These are phyloP conservation scores for Colletotrichum tropicale DNA, from an alignment of 2,329 filamentous ascomycete species.

Conservation along the genomic window DNA sequence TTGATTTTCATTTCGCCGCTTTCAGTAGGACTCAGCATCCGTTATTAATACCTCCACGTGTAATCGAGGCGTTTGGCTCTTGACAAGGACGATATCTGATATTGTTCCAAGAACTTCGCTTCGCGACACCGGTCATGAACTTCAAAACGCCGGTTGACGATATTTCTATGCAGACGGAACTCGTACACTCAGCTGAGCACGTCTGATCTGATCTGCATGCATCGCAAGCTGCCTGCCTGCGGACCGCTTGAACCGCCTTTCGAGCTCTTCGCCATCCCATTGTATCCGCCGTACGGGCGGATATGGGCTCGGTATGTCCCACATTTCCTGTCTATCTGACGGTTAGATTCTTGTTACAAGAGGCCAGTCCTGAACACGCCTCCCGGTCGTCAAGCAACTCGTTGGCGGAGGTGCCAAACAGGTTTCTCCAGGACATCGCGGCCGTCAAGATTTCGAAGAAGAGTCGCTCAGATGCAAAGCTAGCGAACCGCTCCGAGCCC, in stretches of 20 bases:
- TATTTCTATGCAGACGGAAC: not conserved
- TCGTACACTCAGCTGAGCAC: not conserved
- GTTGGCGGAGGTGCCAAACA: not conserved
- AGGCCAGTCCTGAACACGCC: not conserved
- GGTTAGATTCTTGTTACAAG: not conserved
- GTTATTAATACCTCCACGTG: no score
- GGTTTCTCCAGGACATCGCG: fast-evolving
- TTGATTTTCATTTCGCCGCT: no score
- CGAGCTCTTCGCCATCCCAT: not conserved
- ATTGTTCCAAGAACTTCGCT: not conserved
- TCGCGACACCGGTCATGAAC: not conserved
- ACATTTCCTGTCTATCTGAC: no score
- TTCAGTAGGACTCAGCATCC: no score
- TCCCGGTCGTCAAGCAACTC: not conserved
- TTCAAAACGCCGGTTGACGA: not conserved
- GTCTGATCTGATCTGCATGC: not conserved
- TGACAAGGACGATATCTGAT: not conserved
- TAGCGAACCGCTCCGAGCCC: not conserved
- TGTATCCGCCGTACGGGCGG: not conserved
- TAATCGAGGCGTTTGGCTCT: no score
- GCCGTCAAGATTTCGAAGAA: not conserved
- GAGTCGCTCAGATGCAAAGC: not conserved
- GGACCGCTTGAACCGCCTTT: not conserved
- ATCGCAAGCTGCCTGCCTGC: not conserved
- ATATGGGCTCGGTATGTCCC: not conserved